These are phyloP conservation scores for Trichoderma sp. DNA, from an alignment of 2,329 filamentous ascomycete genomes.

Conservation along the genomic window DNA sequence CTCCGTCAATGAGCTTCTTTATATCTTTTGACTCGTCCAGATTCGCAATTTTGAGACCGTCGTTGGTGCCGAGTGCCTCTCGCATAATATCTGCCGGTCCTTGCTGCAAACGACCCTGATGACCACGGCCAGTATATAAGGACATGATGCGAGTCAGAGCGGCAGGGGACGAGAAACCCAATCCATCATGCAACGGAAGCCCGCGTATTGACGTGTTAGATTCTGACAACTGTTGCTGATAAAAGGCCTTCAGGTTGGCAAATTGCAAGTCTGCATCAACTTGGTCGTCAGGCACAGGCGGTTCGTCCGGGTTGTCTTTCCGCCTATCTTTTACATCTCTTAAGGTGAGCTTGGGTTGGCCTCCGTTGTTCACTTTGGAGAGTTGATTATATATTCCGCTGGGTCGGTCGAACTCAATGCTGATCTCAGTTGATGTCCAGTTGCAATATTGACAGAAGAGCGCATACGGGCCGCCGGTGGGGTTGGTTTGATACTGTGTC, in stretches of 20 bases:
- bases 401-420: slow-evolving; percentile 84
- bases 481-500: slow-evolving; percentile 39
- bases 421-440: slow-evolving; percentile 89
- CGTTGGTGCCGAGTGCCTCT: slow-evolving; percentile 69
- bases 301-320: slow-evolving; percentile 46
- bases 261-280: slow-evolving; percentile 71
- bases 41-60: slow-evolving; percentile 68
- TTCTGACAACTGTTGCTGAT: slow-evolving; percentile 74
- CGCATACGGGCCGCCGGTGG: slow-evolving; percentile 63
- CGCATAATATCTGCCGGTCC: slow-evolving; percentile 73
- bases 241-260: slow-evolving; percentile 74
- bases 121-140: slow-evolving; percentile 71
- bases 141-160: slow-evolving; percentile 89
- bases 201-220: slow-evolving; percentile 54
- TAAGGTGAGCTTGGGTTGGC: slow-evolving; percentile 50
- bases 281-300: slow-evolving; percentile 44
- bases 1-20: slow-evolving; percentile 56
- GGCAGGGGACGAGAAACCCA: slow-evolving; percentile 71
- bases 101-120: slow-evolving; percentile 65
- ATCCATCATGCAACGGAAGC: slow-evolving; percentile 39
- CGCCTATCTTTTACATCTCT: slow-evolving; percentile 55
- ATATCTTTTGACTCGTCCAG: slow-evolving; percentile 65
- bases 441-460: slow-evolving; percentile 88
- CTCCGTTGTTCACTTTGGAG: slow-evolving; percentile 66
- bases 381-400: slow-evolving; percentile 85